Conservation (phyloP, 805 yeast species). For the Ogataea henricii region DNA sequence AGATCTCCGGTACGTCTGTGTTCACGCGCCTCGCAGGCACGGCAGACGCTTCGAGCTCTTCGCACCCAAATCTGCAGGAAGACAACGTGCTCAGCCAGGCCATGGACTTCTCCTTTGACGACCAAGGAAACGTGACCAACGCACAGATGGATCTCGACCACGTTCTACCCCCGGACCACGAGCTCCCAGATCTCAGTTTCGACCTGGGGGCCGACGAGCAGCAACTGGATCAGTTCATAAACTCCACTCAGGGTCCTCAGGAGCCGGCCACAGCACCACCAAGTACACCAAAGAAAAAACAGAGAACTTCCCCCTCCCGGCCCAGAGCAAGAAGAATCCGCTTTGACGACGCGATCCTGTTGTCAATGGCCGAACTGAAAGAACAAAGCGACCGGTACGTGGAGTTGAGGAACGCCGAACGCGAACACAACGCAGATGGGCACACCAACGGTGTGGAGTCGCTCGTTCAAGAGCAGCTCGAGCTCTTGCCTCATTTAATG, state of each 20-base stretch:
- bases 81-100: conserved; percentile 11
- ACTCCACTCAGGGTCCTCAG: neutral
- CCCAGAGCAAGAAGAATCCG: conserved; percentile 13
- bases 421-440: neutral
- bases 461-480: conserved; percentile 6
- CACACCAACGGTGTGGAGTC: neutral
- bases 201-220: conserved; percentile 7
- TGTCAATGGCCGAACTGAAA: conserved; percentile 19
- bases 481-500: conserved; percentile 13
- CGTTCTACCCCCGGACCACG: conserved; percentile 7
- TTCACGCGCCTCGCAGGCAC: too few relatives aligned
- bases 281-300: neutral
- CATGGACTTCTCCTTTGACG: conserved; percentile 19
- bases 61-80: neutral
- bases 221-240: neutral
- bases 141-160: conserved; percentile 6
- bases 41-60: conserved; percentile 12
- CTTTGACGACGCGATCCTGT: conserved; percentile 17
- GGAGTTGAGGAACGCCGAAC: conserved; percentile 9
- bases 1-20: conserved; percentile 7
- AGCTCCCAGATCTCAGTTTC: conserved; percentile 10
- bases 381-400: conserved; percentile 18
- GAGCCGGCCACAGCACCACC: neutral
- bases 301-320: conserved; percentile 1
- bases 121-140: conserved; percentile 16